These are phyloP conservation scores for Triadica sebifera DNA, from an alignment of 345 rosid species.

Conservation along the genomic window DNA sequence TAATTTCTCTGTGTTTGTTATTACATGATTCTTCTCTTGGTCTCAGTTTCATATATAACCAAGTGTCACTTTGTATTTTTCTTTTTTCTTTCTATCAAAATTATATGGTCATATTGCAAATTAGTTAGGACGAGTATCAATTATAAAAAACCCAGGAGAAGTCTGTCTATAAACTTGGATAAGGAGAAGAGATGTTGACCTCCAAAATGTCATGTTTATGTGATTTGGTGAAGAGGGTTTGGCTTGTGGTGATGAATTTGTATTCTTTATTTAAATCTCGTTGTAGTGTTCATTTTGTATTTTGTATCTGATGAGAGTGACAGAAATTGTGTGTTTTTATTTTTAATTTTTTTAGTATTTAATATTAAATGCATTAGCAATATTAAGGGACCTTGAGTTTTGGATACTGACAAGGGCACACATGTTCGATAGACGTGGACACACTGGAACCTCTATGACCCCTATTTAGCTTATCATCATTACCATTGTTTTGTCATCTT, in stretches of 20 bases:
- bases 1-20: background rate
- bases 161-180: background rate
- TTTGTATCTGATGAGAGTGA: conserved; percentile 2
- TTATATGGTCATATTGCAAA: background rate
- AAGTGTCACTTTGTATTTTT: background rate
- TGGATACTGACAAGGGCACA: conserved; percentile 9
- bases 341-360: no score
- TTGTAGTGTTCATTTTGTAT: background rate
- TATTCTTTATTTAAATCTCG: background rate
- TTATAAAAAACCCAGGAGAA: background rate
- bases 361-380: background rate
- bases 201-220: background rate
- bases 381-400: background rate
- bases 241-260: background rate
- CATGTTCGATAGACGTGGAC: background rate
- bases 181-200: background rate
- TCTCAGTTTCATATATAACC: background rate
- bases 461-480: background rate
- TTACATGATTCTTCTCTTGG: no score
- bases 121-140: no score
- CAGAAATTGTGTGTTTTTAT: background rate
- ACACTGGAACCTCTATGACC: background rate
- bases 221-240: no score
- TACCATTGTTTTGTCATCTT: background rate
- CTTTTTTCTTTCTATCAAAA: background rate